Percentiles rank a stretch among this genome's conserved stretches.
Conservation (phyloP, 1,139 yeast genomes). For the Sugiyamaella castrensis region DNA sequence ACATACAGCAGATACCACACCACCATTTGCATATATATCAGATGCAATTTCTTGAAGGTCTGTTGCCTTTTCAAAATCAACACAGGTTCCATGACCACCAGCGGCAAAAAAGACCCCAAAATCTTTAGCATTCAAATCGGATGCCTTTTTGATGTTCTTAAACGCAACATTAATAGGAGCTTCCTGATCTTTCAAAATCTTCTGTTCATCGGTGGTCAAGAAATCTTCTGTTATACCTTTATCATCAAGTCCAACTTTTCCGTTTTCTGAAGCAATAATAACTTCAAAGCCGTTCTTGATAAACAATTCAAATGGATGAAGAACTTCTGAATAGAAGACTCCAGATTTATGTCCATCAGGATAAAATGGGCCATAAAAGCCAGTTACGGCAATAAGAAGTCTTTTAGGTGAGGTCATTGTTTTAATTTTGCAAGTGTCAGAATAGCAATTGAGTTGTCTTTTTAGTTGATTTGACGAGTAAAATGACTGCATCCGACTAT, state of each 20-base stretch:
- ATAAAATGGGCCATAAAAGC: slow-evolving; percentile 51
- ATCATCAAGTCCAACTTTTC: slow-evolving; percentile 53
- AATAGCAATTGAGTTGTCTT: no score
- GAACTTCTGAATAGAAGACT: slow-evolving; percentile 52
- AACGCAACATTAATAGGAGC: slow-evolving; percentile 43
- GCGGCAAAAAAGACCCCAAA: slow-evolving; percentile 56
- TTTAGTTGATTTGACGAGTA: no score
- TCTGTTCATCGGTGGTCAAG: slow-evolving; percentile 46
- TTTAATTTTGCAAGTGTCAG: no score
- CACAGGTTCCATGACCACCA: slow-evolving; percentile 63
- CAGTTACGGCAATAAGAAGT: slow-evolving; percentile 53
- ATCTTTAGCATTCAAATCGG: slow-evolving; percentile 41
- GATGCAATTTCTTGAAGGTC: slow-evolving; percentile 48
- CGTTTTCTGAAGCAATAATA: slow-evolving; percentile 56
- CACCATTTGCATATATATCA: slow-evolving; percentile 48
- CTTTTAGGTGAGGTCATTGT: slow-evolving; percentile 29
- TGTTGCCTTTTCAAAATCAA: slow-evolving; percentile 54
- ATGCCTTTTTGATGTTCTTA: slow-evolving; percentile 28
- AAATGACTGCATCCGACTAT: no score
- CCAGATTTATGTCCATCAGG: slow-evolving; percentile 57
- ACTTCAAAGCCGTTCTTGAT: slow-evolving; percentile 49
- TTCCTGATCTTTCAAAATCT: slow-evolving; percentile 40
- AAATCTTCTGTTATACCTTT: slow-evolving; percentile 46
- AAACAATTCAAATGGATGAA: slow-evolving; percentile 54
- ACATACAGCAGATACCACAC: slow-evolving; percentile 61